Conservation (phyloP, 805 yeast genomes). For the Yarrowia sp. region DNA sequence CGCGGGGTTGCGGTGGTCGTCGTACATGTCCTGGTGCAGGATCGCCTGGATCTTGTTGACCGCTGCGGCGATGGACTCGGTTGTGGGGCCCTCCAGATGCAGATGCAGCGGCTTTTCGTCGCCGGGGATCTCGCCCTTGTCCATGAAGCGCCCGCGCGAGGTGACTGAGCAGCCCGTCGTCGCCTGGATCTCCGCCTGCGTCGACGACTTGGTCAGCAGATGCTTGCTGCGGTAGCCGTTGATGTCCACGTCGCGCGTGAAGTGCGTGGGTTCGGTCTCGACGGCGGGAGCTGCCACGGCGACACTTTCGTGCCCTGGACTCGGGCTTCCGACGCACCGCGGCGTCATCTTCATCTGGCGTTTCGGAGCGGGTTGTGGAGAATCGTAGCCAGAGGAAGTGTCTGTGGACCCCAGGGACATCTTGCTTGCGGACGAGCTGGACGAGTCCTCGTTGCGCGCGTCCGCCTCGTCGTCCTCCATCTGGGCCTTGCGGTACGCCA, state of each 20-base stretch:
- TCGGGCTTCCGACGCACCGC: background rate
- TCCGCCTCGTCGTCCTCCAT: background rate
- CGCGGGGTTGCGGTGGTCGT: constrained; percentile 5
- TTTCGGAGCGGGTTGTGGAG: background rate
- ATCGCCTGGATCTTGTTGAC: constrained; percentile 22
- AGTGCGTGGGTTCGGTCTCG: constrained; percentile 28
- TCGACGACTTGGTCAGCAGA: constrained; percentile 39
- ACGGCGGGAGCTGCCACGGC: background rate
- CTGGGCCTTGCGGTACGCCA: constrained; percentile 6
- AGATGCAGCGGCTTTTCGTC: constrained; percentile 52
- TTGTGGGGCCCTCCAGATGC: constrained; percentile 36
- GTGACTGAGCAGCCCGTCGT: constrained; percentile 38
- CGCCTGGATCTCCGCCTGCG: constrained; percentile 36
- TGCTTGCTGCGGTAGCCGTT: constrained; percentile 41
- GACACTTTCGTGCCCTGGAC: background rate
- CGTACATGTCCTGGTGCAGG: constrained; percentile 12
- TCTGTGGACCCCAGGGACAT: background rate
- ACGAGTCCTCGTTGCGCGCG: background rate
- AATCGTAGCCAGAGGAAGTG: background rate
- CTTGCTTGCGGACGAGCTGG: background rate
- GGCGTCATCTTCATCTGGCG: background rate
- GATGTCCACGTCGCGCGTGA: constrained; percentile 37
- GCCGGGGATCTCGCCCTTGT: constrained; percentile 53
- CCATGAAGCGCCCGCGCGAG: constrained; percentile 38
- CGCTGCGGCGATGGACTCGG: constrained; percentile 15